Conservation (phyloP, 2,329 filamentous ascomycete species). For the Rutstroemia sp. region DNA sequence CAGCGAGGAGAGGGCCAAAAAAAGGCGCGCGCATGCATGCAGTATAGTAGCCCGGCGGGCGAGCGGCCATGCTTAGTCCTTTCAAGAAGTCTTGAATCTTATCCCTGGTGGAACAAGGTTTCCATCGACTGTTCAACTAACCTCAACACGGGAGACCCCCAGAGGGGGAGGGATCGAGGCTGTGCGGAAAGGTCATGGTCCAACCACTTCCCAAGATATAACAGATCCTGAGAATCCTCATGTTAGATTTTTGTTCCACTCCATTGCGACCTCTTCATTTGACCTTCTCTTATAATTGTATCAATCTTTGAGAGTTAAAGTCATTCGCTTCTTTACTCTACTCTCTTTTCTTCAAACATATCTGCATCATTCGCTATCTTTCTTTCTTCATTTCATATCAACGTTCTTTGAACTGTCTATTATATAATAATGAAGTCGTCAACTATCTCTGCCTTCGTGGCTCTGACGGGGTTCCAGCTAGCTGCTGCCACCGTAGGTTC, state of each 20-base stretch:
- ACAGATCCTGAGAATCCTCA: conserved; percentile 12
- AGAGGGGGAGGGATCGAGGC: conserved; percentile 1
- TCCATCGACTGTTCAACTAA: neutral
- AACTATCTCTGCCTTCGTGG: conserved; percentile 21
- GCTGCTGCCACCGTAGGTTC: conserved; percentile 33
- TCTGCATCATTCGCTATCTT: conserved; percentile 27
- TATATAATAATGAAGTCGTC: conserved; percentile 34
- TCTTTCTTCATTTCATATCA: conserved; percentile 14
- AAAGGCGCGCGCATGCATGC: conserved; percentile 9
- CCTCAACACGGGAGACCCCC: conserved; percentile 1
- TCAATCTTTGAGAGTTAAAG: conserved; percentile 30
- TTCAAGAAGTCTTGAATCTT: conserved; percentile 1
- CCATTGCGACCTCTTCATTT: conserved; percentile 3
- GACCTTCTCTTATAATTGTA: conserved; percentile 7
- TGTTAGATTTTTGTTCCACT: neutral
- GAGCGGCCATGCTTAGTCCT: neutral
- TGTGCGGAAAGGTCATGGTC: conserved; percentile 9
- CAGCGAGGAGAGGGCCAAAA: neutral
- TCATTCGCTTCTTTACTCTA: conserved; percentile 39
- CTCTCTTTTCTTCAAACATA: conserved; percentile 26
- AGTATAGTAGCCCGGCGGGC: neutral
- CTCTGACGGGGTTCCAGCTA: conserved; percentile 35
- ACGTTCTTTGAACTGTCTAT: conserved; percentile 18
- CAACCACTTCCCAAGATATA: conserved; percentile 8
- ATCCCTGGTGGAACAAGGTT: conserved; percentile 5